Conservation (phyloP, 495 filamentous ascomycete genomes). For the Penicillium coffeae region DNA sequence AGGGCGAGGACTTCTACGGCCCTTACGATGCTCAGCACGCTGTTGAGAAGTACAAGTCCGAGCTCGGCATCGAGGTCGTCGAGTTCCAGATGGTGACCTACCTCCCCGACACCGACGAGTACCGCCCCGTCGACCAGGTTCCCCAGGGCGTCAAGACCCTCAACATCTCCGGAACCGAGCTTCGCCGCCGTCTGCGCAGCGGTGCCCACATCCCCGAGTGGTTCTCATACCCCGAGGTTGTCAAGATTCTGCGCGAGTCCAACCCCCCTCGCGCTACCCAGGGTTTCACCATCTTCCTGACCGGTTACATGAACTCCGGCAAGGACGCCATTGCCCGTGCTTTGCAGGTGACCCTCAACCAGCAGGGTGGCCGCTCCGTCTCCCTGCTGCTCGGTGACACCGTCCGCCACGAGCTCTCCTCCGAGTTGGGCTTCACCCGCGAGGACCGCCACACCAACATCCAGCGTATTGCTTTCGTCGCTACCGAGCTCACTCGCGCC, state of each 20-base stretch:
- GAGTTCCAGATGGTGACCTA: constrained; percentile 99
- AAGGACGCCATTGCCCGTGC: constrained; percentile 96
- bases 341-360: constrained; percentile 95
- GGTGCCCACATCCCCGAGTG: constrained; percentile 95
- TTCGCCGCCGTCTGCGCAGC: constrained; percentile 81
- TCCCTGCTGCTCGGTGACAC: constrained; percentile 93
- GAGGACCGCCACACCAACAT: constrained; percentile 95
- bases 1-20: constrained; percentile 95
- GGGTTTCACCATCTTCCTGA: constrained; percentile 97
- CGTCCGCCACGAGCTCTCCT: constrained; percentile 86
- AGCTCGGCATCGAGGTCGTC: constrained; percentile 97
- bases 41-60: constrained; percentile 92
- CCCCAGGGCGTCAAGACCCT: constrained; percentile 78
- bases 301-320: constrained; percentile 92
- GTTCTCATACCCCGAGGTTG: constrained; percentile 99
- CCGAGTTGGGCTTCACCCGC: constrained; percentile 90
- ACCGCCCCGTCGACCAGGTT: constrained; percentile 87
- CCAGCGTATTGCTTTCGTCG: constrained; percentile 93
- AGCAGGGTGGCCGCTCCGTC: constrained; percentile 93
- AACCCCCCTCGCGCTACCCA: constrained; percentile 84
- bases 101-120: constrained; percentile 94
- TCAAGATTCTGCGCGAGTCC: constrained; percentile 89
- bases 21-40: constrained; percentile 98
- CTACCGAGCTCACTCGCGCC: constrained; percentile 86
- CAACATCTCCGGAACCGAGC: constrained; percentile 95